Percentiles rank a stretch among this genome's conserved stretches.
Conservation (phyloP, 2,329 filamentous ascomycete genomes). For the Fusarium mundagurra region DNA sequence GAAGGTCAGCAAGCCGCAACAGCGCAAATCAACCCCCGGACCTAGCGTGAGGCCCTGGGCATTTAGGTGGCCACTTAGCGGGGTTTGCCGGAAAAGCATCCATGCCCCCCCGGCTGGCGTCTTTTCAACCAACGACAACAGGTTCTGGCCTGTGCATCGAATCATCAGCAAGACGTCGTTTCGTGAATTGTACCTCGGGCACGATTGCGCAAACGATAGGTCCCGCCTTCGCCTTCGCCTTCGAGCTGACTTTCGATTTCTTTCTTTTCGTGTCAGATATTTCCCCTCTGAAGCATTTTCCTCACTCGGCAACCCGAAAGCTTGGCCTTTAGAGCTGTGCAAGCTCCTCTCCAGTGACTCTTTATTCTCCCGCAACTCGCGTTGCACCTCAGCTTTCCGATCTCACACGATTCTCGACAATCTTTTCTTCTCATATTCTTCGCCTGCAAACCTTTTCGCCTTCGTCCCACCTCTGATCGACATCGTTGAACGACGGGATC, state of each 20-base stretch:
- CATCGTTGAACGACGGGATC: background rate
- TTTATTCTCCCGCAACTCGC: slow-evolving; percentile 2
- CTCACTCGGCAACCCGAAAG: background rate
- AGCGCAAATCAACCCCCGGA: background rate
- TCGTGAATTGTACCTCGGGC: slow-evolving; percentile 28
- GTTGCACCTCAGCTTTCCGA: slow-evolving; percentile 5
- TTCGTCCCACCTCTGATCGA: slow-evolving; percentile 4
- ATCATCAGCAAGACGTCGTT: slow-evolving; percentile 38
- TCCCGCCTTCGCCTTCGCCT: background rate
- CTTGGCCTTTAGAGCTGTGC: background rate
- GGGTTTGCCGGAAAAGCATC: slow-evolving; percentile 23
- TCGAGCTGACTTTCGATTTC: slow-evolving; percentile 22
- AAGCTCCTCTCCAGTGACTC: background rate
- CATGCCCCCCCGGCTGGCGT: slow-evolving; percentile 21
- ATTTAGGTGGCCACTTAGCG: slow-evolving; percentile 7
- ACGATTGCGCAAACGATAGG: slow-evolving; percentile 27
- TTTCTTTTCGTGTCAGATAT: slow-evolving; percentile 7
- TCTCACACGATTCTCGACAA: slow-evolving; percentile 5
- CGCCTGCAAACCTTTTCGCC: slow-evolving; percentile 1
- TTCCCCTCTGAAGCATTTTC: background rate
- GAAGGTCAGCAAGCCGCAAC: slow-evolving; percentile 22
- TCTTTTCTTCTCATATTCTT: slow-evolving; percentile 13
- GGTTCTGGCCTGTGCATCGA: slow-evolving; percentile 37
- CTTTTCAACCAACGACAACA: slow-evolving; percentile 34
- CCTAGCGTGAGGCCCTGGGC: background rate